phyloP scores from a whole-genome alignment of 371 early-diverging fungal genomes.

The Dinochytrium kinnereticum region DNA sequence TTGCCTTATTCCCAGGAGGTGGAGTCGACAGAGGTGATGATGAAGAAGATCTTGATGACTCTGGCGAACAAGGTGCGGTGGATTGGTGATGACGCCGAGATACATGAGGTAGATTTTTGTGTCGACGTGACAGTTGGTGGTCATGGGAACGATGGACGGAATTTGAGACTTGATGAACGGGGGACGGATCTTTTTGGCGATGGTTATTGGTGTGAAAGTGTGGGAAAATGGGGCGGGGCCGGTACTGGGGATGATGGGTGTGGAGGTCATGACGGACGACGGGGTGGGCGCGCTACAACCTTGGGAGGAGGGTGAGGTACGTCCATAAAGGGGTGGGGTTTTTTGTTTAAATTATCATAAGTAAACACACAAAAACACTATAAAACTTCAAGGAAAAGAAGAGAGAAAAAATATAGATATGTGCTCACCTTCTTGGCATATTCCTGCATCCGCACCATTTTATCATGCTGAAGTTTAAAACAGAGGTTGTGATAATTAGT shows the following conservation, averaged over 20 bases:
- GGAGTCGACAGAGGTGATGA: not conserved
- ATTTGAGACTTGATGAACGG: not conserved
- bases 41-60: not conserved
- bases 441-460: slow-evolving; percentile 2
- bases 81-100: not conserved
- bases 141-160: not conserved
- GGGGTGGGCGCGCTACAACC: not conserved
- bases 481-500: not conserved
- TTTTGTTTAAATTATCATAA: too few species aligned
- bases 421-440: not conserved
- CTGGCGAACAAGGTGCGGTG: not conserved
- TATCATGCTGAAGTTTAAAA: not conserved
- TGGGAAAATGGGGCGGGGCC: not conserved
- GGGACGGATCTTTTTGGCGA: too few species aligned
- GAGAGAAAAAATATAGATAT: not conserved
- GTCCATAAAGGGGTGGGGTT: not conserved
- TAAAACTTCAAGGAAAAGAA: too few species aligned
- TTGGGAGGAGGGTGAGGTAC: not conserved
- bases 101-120: too few species aligned
- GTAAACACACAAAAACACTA: too few species aligned
- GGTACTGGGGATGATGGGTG: not conserved
- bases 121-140: not conserved
- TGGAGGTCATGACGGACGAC: not conserved
- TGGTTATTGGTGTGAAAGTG: not conserved
- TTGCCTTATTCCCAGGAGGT: too few species aligned